Evolutionary conservation across 179 eudicot species (phyloP), one percentile per base, ranked within the genome.

Genomic region (Silene vulgaris): DNA sequence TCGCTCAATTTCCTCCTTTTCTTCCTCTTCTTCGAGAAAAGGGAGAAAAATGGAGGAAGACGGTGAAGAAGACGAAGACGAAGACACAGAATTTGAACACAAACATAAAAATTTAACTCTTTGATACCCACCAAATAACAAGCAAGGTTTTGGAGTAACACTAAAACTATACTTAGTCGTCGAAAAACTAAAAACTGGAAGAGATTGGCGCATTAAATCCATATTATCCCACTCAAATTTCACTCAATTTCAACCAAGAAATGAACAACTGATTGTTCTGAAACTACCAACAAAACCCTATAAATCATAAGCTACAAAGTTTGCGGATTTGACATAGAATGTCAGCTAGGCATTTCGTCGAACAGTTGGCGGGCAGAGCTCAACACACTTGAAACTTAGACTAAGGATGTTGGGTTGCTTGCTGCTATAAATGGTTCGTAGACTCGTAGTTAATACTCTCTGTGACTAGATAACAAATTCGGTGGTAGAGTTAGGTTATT

Each of bases 41-140:
- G 89, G 87, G 40, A 93, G 96, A 80, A 91, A 90, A 63, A 88
- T 84, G 26, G 89, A 77, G 75, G 86, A 73, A 12, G 84, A 32
- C 19, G 71, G 43, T 14, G 16, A 20, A 66, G 79, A 76, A 29
- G 82, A 67, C 11, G 74, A 32, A 45, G 83, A 3, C 13, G 79
- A 16, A 70, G 59, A 52, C 11, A 69, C 52, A 37, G 74, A 80
- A 5, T 32, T 65, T 73, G 82, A 76, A 45, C 65, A 78, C 30
- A 78, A 76, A 63, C 80, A 76, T 8, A 84, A 63, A 50, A 75
- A 71, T 48, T 77, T 74, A 30, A 76, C 73, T 69, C 78, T 82
- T 76, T 79, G 64, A 54, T 64, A 20, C 62, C 52, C 73, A 19
- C 68, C 59, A 72, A 37, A 40, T 61, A 65, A 43, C 7, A 68